Evolutionary conservation across 2,329 filamentous ascomycete species (phyloP).

Genomic region (Colletotrichum lentis): DNA sequence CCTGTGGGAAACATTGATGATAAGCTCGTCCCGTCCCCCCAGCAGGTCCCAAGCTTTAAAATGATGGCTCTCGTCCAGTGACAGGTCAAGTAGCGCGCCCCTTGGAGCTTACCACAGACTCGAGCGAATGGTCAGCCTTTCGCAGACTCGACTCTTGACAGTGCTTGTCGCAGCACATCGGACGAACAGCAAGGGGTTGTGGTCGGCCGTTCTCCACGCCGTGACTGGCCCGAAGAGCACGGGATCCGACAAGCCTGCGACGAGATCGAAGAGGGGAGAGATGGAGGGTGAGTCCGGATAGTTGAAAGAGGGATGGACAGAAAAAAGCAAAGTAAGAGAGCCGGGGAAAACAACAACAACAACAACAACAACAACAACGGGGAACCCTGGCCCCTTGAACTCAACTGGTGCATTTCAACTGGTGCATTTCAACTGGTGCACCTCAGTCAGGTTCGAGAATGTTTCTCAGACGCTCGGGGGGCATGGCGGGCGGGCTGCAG

Average conservation of each 20-base stretch:
- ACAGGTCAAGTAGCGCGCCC: conserved; percentile 13
- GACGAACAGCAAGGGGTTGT: conserved; percentile 33
- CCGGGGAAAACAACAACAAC: too few relatives aligned
- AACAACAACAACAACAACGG: too few relatives aligned
- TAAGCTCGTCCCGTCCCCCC: conserved; percentile 32
- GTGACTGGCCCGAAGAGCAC: conserved; percentile 36
- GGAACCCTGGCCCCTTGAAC: conserved; percentile 18
- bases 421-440: conserved; percentile 13
- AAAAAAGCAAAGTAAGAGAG: neutral
- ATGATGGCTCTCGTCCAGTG: conserved; percentile 32
- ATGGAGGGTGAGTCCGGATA: too few relatives aligned
- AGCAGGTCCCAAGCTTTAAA: conserved; percentile 27
- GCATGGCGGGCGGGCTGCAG: conserved; percentile 26
- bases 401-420: too few relatives aligned
- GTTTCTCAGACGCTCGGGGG: conserved; percentile 24
- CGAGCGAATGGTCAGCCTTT: conserved; percentile 16
- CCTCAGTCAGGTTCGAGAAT: conserved; percentile 17
- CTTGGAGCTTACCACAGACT: conserved; percentile 24
- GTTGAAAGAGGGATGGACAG: too few relatives aligned
- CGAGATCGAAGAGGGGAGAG: neutral
- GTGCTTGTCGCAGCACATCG: conserved; percentile 37
- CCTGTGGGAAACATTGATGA: conserved; percentile 9
- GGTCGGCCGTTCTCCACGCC: conserved; percentile 24
- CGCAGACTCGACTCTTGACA: conserved; percentile 23
- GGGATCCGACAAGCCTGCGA: conserved; percentile 28